phyloP scores from a whole-genome alignment of 371 early-diverging fungal species.

The Mucor saturninus region DNA sequence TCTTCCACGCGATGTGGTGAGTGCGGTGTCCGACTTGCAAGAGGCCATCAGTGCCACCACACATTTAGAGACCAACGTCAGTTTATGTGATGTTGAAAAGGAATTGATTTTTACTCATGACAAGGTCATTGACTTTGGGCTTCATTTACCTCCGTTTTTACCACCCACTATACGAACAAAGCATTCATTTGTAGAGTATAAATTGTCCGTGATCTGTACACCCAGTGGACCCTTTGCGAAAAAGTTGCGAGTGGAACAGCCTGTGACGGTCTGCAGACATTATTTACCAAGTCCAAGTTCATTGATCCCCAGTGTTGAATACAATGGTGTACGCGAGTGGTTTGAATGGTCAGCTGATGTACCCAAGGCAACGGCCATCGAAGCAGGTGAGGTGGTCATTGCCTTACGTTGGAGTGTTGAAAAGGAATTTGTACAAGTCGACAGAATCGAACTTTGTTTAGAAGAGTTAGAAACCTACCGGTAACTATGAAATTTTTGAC shows the following conservation, averaged over 20 bases:
- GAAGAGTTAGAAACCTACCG: constrained; percentile 43
- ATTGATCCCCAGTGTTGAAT: constrained; percentile 42
- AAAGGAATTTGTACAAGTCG: constrained; percentile 45
- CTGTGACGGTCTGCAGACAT: constrained; percentile 40
- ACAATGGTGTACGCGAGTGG: constrained; percentile 41
- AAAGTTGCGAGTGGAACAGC: constrained; percentile 22
- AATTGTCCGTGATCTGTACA: constrained; percentile 37
- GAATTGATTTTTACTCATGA: constrained; percentile 46
- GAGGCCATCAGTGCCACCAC: constrained; percentile 16
- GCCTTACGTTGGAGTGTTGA: constrained; percentile 50
- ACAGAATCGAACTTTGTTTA: constrained; percentile 35
- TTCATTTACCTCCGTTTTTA: constrained; percentile 42
- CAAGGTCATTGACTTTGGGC: constrained; percentile 41
- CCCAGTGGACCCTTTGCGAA: constrained; percentile 26
- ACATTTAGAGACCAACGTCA: constrained; percentile 31
- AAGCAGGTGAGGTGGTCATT: constrained; percentile 43
- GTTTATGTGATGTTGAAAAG: constrained; percentile 49
- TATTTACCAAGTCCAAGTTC: constrained; percentile 49
- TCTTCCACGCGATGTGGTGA: constrained; percentile 19
- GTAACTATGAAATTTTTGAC: constrained; percentile 21
- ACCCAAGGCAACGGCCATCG: constrained; percentile 47
- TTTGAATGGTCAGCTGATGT: constrained; percentile 50
- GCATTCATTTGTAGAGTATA: constrained; percentile 46
- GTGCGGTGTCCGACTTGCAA: constrained; percentile 13
- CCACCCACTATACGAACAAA: constrained; percentile 41